Evolutionary conservation across 495 filamentous ascomycete genomes (phyloP).

Genomic region (Penicillium roqueforti): DNA sequence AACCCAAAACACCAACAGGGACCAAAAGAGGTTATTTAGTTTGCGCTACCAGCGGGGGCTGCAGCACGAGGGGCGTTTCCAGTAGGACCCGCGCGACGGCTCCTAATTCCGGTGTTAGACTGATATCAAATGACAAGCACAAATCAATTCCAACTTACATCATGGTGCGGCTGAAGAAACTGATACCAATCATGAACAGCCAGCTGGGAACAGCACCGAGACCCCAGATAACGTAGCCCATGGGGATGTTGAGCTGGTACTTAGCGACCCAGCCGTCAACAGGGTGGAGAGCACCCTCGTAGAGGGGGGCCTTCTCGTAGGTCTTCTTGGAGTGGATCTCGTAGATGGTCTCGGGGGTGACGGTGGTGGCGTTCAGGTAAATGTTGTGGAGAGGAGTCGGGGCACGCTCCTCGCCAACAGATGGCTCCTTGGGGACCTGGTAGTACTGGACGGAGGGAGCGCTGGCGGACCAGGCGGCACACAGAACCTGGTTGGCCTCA

Average conservation of each 20-base stretch:
- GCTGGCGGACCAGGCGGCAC: slow-evolving; percentile 73
- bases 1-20: slow-evolving; percentile 13
- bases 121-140: not conserved
- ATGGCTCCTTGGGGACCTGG: slow-evolving; percentile 58
- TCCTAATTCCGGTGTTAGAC: slow-evolving; percentile 30
- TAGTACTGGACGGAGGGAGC: slow-evolving; percentile 70
- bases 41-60: slow-evolving; percentile 24
- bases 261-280: slow-evolving; percentile 69
- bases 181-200: slow-evolving; percentile 76
- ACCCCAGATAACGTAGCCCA: slow-evolving; percentile 65
- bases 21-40: slow-evolving; percentile 16
- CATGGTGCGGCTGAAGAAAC: slow-evolving; percentile 72
- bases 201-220: slow-evolving; percentile 60
- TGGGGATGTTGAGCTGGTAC: slow-evolving; percentile 56
- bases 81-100: slow-evolving; percentile 37
- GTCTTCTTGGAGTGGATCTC: slow-evolving; percentile 60
- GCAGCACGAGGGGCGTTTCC: slow-evolving; percentile 25
- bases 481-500: slow-evolving; percentile 73
- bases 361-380: slow-evolving; percentile 61
- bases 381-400: slow-evolving; percentile 51
- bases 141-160: slow-evolving; percentile 64
- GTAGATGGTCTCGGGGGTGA: slow-evolving; percentile 58
- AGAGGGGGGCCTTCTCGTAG: slow-evolving; percentile 49
- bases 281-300: slow-evolving; percentile 77
- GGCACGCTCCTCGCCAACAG: slow-evolving; percentile 33